These are phyloP conservation scores for Gaertneriomyces sp. DNA, from an alignment of 192 early-diverging fungal genomes.

Conservation along the genomic window DNA sequence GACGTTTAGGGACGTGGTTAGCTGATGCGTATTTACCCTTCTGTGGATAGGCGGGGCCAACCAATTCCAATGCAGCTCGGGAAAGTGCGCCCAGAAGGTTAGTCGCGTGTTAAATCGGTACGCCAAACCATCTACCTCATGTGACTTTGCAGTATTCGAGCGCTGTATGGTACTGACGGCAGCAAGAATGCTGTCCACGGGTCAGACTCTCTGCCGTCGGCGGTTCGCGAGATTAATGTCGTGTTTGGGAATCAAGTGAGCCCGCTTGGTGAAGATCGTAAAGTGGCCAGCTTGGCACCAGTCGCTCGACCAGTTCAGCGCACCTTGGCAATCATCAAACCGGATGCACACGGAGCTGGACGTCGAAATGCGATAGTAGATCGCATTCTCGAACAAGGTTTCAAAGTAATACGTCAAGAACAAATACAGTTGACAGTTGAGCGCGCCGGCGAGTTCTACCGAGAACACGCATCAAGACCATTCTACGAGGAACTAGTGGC, in stretches of 20 bases:
- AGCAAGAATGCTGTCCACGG: slow-evolving; percentile 59
- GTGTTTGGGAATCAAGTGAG: slow-evolving; percentile 44
- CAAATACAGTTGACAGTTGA: slow-evolving; percentile 27
- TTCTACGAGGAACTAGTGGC: slow-evolving; percentile 42
- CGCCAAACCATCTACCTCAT: slow-evolving; percentile 4
- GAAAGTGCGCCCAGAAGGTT: slow-evolving; percentile 45
- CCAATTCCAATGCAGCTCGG: slow-evolving; percentile 47
- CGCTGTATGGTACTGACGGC: slow-evolving; percentile 55
- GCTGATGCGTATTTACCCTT: no score
- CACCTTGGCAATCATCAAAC: slow-evolving; percentile 45
- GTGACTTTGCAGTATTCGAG: slow-evolving; percentile 33
- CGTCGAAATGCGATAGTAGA: slow-evolving; percentile 29
- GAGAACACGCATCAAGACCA: slow-evolving; percentile 40
- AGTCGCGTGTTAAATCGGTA: slow-evolving; percentile 9
- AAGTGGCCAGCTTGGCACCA: slow-evolving; percentile 3
- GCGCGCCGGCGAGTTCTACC: slow-evolving; percentile 47
- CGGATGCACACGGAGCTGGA: slow-evolving; percentile 33
- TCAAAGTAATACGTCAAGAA: slow-evolving; percentile 31
- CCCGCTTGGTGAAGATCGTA: slow-evolving; percentile 14
- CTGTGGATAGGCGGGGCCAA: slow-evolving; percentile 37
- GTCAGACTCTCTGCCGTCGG: slow-evolving; percentile 51
- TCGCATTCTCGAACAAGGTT: slow-evolving; percentile 29
- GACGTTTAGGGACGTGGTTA: no score
- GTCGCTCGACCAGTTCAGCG: slow-evolving; percentile 8
- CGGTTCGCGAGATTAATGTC: slow-evolving; percentile 49